Evolutionary conservation across 257 asterid genomes (phyloP).

Genomic region (Lantana camara): DNA sequence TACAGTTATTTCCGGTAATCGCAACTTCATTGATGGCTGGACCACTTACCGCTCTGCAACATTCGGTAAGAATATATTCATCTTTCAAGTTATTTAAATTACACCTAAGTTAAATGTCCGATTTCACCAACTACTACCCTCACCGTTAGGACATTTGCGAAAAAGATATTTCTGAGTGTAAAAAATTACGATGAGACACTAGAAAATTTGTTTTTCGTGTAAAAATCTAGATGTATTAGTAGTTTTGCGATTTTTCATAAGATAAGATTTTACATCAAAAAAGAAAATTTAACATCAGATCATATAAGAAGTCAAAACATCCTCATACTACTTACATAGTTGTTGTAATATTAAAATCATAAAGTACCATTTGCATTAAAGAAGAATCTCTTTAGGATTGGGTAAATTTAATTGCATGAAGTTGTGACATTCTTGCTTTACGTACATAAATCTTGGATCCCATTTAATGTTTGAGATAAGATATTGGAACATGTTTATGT

Average conservation of each 20-base stretch:
- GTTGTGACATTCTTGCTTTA: not conserved
- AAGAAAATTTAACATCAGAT: no score
- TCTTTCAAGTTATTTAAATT: not conserved
- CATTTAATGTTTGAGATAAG: not conserved
- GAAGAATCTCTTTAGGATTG: not conserved
- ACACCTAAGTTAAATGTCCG: no score
- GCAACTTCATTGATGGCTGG: constrained; percentile 47
- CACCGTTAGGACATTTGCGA: no score
- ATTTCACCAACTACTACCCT: no score
- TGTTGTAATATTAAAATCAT: not conserved
- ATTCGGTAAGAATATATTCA: constrained; percentile 37
- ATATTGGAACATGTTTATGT: not conserved
- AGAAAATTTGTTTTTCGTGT: no score
- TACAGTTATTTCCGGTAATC: constrained; percentile 46
- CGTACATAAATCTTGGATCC: not conserved
- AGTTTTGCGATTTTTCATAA: no score
- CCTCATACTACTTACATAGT: no score
- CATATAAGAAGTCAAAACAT: no score
- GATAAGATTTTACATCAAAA: no score
- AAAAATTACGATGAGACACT: no score
- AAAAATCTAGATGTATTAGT: no score
- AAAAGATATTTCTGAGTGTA: no score
- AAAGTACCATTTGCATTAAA: not conserved
- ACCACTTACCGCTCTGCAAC: constrained; percentile 51
- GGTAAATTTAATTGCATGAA: not conserved